phyloP scores from a whole-genome alignment of 176 grass and related monocot species.

The Oryza australiensis region DNA sequence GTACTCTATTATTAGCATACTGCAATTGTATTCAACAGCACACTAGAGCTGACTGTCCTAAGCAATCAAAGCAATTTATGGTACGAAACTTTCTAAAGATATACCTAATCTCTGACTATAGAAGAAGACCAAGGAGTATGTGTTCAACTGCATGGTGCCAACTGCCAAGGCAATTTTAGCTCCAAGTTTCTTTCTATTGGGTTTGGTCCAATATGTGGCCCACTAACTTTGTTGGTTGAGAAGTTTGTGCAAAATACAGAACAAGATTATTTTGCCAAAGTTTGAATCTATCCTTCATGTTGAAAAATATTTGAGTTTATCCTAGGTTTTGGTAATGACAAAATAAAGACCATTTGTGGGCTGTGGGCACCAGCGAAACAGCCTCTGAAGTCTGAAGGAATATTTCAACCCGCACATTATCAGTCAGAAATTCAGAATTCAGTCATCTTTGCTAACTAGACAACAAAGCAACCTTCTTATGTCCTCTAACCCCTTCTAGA shows the following conservation, averaged over 20 bases:
- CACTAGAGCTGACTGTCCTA: neutral
- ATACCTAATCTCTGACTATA: slow-evolving; percentile 6
- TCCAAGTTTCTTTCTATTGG: neutral
- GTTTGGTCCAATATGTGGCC: neutral
- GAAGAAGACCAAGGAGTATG: neutral
- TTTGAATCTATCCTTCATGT: no score
- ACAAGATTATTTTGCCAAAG: neutral
- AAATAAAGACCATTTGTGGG: no score
- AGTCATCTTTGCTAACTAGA: no score
- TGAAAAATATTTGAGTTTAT: no score
- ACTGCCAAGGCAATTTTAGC: neutral
- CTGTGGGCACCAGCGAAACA: no score
- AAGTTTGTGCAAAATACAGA: neutral
- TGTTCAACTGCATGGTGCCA: neutral
- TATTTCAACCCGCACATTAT: no score
- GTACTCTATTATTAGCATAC: neutral
- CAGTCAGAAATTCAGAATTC: no score
- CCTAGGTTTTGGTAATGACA: no score
- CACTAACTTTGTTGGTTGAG: neutral
- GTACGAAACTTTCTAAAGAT: neutral
- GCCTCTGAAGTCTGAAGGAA: no score
- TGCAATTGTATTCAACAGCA: neutral
- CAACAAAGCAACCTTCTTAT: no score
- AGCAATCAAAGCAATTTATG: slow-evolving; percentile 14
- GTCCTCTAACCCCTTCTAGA: no score